Evolutionary conservation across 2,329 filamentous ascomycete genomes (phyloP), one percentile per base, ranked within the genome.

Genomic region (Penicillium sp.): DNA sequence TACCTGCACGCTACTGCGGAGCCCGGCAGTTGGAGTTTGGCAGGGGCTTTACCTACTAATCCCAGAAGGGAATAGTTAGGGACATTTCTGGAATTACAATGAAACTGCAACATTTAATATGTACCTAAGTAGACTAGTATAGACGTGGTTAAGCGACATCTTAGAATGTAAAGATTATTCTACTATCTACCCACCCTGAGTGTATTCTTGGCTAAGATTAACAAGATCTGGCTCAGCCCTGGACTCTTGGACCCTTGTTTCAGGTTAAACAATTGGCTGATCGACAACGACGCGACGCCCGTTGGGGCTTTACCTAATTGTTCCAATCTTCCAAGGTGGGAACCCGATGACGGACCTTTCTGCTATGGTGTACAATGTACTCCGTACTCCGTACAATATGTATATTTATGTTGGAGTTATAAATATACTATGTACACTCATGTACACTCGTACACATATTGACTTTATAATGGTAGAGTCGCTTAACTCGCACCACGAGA

Each of bases 21-120:
- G 61, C 59, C 49, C 64, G 64, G 64, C 60, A 66, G 54, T 66
- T 66, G 60, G 23, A 38, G 23, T 59, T 62, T 59, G 54, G 54
- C 58, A 61, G 45, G 49, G 31, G 13, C 5, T 25, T 43, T 52
- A 17, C 5, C 35, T 53, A 21, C 57, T 65, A 66, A 56, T 36
- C 63, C 61, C 10, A 39, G 53, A 55, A 29, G 3, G 50, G 59
- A 33, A 35, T 60, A 61, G 55, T 52, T 49, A 17, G 29, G 15
- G 10, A 5, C 2, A 33, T 29, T 39, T 50, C 25, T 50, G n/a
- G 8, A 27, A 41, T 23, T 35, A 38, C 21, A 38, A 36, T 36
- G n/a, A 19, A 21, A 12, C 12, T 15, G 12, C 49, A 42, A 21
- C 21, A 48, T 36, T 5, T n/a, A 49, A 13, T 6, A 27, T 39